Conservation (phyloP, 164 flowering plant genomes). For the Magnolia officinalis region DNA sequence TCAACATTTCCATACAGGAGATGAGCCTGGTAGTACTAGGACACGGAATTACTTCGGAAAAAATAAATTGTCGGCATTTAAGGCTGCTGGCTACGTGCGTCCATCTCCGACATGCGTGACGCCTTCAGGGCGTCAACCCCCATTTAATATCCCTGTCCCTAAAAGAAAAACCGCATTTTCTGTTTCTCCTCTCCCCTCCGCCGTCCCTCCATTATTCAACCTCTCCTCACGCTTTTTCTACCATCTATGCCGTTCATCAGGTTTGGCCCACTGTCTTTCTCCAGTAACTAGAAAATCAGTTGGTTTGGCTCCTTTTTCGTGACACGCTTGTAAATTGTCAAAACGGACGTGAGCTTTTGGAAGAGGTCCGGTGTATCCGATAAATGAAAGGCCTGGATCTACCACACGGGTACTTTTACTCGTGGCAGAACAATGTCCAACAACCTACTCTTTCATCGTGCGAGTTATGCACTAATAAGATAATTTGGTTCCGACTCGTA, state of each 20-base stretch:
- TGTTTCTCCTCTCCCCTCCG: not conserved
- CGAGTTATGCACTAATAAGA: no score
- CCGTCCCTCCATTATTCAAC: not conserved
- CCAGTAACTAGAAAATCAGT: no score
- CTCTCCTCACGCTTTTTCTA: not conserved
- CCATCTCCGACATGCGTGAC: slow-evolving; percentile 22
- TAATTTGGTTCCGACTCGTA: no score
- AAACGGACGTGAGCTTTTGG: not conserved
- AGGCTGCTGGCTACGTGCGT: slow-evolving; percentile 24
- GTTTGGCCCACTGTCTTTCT: no score
- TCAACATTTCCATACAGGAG: slow-evolving; percentile 16
- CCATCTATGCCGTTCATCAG: not conserved
- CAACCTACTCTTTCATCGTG: no score
- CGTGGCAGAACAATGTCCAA: no score
- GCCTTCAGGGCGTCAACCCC: slow-evolving; percentile 13
- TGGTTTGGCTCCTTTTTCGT: no score
- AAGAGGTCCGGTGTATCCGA: no score
- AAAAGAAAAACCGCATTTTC: not conserved
- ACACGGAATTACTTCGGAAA: slow-evolving; percentile 13
- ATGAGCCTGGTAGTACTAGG: not conserved
- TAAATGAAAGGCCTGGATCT: no score
- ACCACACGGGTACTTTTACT: no score
- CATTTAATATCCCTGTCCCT: slow-evolving; percentile 10
- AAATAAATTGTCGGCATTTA: slow-evolving; percentile 31
- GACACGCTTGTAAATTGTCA: no score